Evolutionary conservation across 106 monocot genomes (phyloP).

Genomic region (Alisma plantagoaquatica): DNA sequence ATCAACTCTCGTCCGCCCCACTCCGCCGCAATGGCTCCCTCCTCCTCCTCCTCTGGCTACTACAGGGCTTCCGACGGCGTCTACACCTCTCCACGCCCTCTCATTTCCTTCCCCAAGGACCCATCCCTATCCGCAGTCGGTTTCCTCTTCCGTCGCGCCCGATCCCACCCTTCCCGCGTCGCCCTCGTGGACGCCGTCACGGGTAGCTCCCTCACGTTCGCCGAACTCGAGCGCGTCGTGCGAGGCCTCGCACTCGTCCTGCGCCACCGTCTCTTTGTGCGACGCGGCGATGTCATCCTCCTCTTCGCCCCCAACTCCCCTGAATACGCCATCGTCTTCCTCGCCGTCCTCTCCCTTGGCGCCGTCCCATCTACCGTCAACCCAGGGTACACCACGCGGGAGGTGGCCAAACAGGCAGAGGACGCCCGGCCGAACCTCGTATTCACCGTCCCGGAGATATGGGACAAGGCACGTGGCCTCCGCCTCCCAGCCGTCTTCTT

Average conservation of each 20-base stretch:
- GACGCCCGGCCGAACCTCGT: neutral
- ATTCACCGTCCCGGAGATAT: neutral
- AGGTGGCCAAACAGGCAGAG: neutral
- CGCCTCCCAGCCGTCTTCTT: neutral
- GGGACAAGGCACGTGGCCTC: constrained; percentile 1
- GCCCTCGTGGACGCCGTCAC: constrained; percentile 1
- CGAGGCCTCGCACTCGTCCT: neutral
- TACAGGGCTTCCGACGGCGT: constrained; percentile 22
- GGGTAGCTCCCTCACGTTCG: neutral
- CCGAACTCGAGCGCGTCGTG: constrained; percentile 16
- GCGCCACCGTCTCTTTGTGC: constrained; percentile 1
- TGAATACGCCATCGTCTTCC: neutral
- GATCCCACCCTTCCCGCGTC: neutral
- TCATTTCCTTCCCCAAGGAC: constrained; percentile 23
- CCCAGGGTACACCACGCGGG: neutral
- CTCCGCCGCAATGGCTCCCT: neutral
- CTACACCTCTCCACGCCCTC: constrained; percentile 32
- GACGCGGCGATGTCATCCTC: neutral
- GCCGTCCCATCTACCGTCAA: constrained; percentile 3
- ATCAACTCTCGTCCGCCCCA: neutral
- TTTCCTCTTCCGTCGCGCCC: constrained; percentile 22
- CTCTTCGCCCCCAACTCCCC: constrained; percentile 4
- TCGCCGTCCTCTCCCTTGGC: neutral
- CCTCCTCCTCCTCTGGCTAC: neutral
- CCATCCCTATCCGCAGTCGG: constrained; percentile 32